Evolutionary conservation across 495 filamentous ascomycete species (phyloP), one percentile per base, ranked within the genome.

Genomic region (Amphirosellinia nigrospora): DNA sequence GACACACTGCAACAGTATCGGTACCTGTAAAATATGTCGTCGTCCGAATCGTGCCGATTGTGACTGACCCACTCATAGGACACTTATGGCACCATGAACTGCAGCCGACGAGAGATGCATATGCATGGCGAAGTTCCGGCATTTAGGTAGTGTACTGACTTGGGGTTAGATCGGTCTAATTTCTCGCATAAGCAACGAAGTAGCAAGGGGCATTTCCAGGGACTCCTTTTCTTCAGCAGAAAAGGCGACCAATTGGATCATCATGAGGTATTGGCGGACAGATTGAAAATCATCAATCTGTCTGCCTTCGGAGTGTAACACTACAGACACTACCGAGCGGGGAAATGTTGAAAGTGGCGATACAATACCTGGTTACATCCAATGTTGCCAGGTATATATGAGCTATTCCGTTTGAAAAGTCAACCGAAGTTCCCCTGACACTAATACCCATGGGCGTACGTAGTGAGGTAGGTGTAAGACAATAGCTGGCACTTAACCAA

Each of bases 91-190:
- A 41, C 58, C 55, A 36, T 58, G 55, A 58, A 58, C 55, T 58
- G 36, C 36, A 61, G 36, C 58, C 11, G 34, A 39, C 16, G 52
- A 45, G 53, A 67, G 30, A 34, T 67, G 64, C 64, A 67, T 67
- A 58, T 67, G 64, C 64, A 67, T 53, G 61, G 46, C 46, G 32
- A 65, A 15, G n/a, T 53, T 65, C 26, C 45, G 63, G 63, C 32
- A 52, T 65, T 41, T 65, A 34, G 61, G 26, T 32, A 15, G 15
- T 50, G 28, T 32, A 15, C 26, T 50, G 28, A 32, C 41, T 64
- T 21, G 38, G 36, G 64, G 50, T 52, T 66, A 55, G 48, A 50
- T 66, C 30, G 45, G 15, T 50, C 50, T 52, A 56, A 66, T 56
- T 21, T 46, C 61, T 64, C 41, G 41, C 61, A 34, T 43, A 41